phyloP scores from a whole-genome alignment of 805 yeast genomes.

The Starmerella apis region DNA sequence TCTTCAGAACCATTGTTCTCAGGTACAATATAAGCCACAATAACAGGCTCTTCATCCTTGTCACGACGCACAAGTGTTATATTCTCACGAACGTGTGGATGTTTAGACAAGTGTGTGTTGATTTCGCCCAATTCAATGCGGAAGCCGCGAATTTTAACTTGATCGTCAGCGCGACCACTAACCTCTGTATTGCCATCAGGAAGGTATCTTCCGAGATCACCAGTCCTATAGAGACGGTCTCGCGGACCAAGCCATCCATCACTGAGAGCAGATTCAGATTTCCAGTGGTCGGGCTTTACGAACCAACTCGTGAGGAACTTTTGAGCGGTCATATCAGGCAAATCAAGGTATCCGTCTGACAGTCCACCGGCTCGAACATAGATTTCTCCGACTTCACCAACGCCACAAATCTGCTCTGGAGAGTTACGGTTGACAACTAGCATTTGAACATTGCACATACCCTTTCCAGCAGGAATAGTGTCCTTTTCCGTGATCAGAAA shows the following conservation, averaged over 20 bases:
- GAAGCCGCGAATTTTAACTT: slow-evolving; percentile 96
- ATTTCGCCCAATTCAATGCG: slow-evolving; percentile 97
- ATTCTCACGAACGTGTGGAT: slow-evolving; percentile 84
- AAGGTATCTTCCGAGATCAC: slow-evolving; percentile 90
- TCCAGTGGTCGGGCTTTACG: slow-evolving; percentile 56
- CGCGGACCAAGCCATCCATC: slow-evolving; percentile 85
- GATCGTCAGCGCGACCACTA: slow-evolving; percentile 98
- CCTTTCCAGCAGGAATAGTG: slow-evolving; percentile 96
- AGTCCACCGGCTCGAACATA: slow-evolving; percentile 97
- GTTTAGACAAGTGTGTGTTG: slow-evolving; percentile 93
- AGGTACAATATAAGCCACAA: slow-evolving; percentile 88
- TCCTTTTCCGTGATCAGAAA: slow-evolving; percentile 81
- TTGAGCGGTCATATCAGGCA: slow-evolving; percentile 77
- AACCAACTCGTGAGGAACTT: slow-evolving; percentile 92
- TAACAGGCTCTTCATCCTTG: slow-evolving; percentile 81
- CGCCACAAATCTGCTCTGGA: slow-evolving; percentile 84
- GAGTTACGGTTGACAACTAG: slow-evolving; percentile 88
- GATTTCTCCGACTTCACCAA: slow-evolving; percentile 97
- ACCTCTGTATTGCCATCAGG: slow-evolving; percentile 98
- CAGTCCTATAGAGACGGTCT: slow-evolving; percentile 92
- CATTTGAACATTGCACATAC: slow-evolving; percentile 91
- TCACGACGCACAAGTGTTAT: slow-evolving; percentile 85
- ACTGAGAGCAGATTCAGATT: slow-evolving; percentile 30
- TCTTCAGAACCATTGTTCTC: slow-evolving; percentile 42
- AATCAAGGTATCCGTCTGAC: slow-evolving; percentile 89